Conservation (phyloP, 2,329 filamentous ascomycete species). For the Aureobasidium lini region DNA sequence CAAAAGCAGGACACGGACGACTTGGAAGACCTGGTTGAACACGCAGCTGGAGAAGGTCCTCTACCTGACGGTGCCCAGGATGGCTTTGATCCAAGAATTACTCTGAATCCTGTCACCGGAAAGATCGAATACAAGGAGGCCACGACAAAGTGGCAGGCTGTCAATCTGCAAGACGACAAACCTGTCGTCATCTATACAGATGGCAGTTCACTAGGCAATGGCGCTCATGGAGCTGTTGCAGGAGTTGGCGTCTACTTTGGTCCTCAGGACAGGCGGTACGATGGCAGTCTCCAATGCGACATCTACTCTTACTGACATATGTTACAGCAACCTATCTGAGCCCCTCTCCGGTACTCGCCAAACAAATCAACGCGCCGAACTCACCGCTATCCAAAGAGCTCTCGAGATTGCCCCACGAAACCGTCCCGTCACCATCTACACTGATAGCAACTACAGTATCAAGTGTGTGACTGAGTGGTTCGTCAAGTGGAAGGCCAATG, state of each 20-base stretch:
- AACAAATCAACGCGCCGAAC: slow-evolving; percentile 94
- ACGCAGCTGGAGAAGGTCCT: slow-evolving; percentile 48
- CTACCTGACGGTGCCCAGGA: slow-evolving; percentile 51
- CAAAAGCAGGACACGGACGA: slow-evolving; percentile 32
- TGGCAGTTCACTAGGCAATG: slow-evolving; percentile 54
- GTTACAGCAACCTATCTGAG: slow-evolving; percentile 58
- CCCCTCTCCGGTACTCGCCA: slow-evolving; percentile 65
- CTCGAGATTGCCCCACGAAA: slow-evolving; percentile 65
- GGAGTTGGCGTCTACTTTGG: slow-evolving; percentile 61
- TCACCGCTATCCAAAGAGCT: slow-evolving; percentile 79
- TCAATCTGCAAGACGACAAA: slow-evolving; percentile 34
- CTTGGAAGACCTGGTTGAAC: slow-evolving; percentile 25
- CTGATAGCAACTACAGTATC: slow-evolving; percentile 88
- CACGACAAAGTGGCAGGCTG: slow-evolving; percentile 40
- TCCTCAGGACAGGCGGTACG: slow-evolving; percentile 40
- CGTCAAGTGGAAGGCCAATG: slow-evolving; percentile 63
- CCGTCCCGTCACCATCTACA: slow-evolving; percentile 66
- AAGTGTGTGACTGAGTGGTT: slow-evolving; percentile 85
- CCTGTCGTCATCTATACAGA: slow-evolving; percentile 56
- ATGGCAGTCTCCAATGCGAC: too few species aligned
- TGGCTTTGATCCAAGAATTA: slow-evolving; percentile 53
- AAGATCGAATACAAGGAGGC: slow-evolving; percentile 49
- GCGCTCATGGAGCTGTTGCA: slow-evolving; percentile 46
- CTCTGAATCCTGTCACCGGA: slow-evolving; percentile 47
- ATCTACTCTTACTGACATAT: background rate